Conservation (phyloP, 2,329 filamentous ascomycete genomes). For the Dactylellina leptospora region DNA sequence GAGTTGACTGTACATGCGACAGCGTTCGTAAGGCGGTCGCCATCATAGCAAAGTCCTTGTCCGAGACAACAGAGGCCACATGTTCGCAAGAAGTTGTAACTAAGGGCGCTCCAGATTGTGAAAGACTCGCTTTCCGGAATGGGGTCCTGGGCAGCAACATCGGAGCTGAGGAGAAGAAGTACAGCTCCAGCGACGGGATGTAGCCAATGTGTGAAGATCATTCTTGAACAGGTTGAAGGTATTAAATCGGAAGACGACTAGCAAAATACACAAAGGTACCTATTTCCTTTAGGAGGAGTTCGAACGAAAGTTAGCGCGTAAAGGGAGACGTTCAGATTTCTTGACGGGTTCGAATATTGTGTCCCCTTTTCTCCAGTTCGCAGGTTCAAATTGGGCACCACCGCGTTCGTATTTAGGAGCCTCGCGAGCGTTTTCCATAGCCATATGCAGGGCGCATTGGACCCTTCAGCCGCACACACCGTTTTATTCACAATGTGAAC, state of each 20-base stretch:
- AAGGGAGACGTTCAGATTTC: too few species aligned
- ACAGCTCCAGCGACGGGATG: not conserved
- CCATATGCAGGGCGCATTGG: not conserved
- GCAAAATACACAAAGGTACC: not conserved
- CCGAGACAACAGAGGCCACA: conserved; percentile 13
- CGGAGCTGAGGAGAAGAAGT: not conserved
- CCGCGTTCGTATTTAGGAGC: too few species aligned
- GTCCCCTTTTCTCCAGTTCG: not conserved
- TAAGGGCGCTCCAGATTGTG: conserved; percentile 12
- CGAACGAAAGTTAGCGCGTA: too few species aligned
- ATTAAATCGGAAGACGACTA: not conserved
- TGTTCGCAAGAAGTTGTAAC: conserved; percentile 13
- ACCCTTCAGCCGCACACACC: not conserved
- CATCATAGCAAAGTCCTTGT: not conserved
- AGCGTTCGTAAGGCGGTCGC: conserved; percentile 1
- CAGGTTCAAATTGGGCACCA: not conserved
- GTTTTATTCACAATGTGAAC: too few species aligned
- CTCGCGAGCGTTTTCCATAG: not conserved
- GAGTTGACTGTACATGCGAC: conserved; percentile 20
- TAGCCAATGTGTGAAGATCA: not conserved
- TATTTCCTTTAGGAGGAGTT: too few species aligned
- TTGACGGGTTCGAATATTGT: not conserved
- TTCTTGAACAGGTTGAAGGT: not conserved
- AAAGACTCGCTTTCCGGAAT: conserved; percentile 22
- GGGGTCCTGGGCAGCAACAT: not conserved